These are phyloP conservation scores for Pelargonium fulgidum DNA, from an alignment of 441 rosid genomes.

Conservation along the genomic window DNA sequence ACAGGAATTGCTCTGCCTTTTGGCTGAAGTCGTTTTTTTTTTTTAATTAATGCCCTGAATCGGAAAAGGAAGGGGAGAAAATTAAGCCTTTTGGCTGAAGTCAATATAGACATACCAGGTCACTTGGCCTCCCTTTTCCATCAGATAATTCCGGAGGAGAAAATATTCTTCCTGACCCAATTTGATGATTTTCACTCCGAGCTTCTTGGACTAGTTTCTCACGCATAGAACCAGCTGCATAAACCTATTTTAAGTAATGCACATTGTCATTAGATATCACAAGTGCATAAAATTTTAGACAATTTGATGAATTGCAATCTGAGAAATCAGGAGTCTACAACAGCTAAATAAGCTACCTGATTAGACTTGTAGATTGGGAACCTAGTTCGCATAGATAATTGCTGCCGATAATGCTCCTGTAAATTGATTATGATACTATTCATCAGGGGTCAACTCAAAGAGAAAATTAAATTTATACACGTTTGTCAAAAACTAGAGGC, in stretches of 20 bases:
- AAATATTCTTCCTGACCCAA: constrained; percentile 10
- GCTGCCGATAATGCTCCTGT: constrained; percentile 32
- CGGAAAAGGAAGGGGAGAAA: not conserved
- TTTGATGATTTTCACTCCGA: constrained; percentile 14
- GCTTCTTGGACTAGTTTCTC: constrained; percentile 18
- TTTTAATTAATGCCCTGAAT: constrained; percentile 3
- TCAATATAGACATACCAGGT: constrained; percentile 24
- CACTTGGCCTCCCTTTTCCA: constrained; percentile 21
- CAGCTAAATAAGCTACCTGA: constrained; percentile 24
- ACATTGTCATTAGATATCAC: constrained; percentile 1
- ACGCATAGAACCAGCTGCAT: constrained; percentile 19
- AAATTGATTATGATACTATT: constrained; percentile 9
- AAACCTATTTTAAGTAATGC: constrained; percentile 22
- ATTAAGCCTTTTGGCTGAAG: not conserved
- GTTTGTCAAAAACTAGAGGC: not conserved
- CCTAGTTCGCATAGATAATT: constrained; percentile 19
- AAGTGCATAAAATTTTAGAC: not conserved
- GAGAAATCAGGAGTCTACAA: constrained; percentile 9
- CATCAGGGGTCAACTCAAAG: constrained; percentile 3
- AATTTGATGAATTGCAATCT: constrained; percentile 12
- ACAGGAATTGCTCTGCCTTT: constrained; percentile 65
- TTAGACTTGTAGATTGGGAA: constrained; percentile 18
- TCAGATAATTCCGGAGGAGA: constrained; percentile 20
- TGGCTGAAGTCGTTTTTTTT: constrained; percentile 27
- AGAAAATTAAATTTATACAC: constrained; percentile 1